These are phyloP conservation scores for Ceratocystis smalleyi DNA, from an alignment of 2,329 filamentous ascomycete species.

Conservation along the genomic window DNA sequence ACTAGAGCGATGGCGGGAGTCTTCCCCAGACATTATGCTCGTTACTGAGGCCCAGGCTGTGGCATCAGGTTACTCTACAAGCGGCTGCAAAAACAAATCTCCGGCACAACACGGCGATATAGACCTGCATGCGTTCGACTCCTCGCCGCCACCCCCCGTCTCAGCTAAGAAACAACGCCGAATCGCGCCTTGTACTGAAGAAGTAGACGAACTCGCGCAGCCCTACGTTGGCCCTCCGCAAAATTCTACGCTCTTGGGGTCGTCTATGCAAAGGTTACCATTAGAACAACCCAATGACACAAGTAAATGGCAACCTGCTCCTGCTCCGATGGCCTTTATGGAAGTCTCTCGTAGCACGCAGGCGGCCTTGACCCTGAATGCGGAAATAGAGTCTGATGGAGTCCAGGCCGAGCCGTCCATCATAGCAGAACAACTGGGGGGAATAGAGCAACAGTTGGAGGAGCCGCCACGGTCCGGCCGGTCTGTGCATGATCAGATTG, in stretches of 20 bases:
- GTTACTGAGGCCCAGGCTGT: background rate
- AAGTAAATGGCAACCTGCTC: background rate
- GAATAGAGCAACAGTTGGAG: background rate
- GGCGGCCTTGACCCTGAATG: background rate
- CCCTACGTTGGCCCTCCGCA: background rate
- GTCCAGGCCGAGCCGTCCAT: background rate
- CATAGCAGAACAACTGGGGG: background rate
- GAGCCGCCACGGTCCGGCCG: constrained; percentile 1
- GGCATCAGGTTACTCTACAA: background rate
- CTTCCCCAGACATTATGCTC: constrained; percentile 2
- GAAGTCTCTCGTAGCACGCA: constrained; percentile 18
- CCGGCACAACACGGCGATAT: background rate
- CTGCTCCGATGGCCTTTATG: constrained; percentile 15
- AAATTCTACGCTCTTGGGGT: background rate
- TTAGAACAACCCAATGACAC: background rate
- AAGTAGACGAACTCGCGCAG: background rate
- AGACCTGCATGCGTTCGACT: constrained; percentile 1
- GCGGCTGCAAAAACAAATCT: background rate
- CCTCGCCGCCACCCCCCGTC: background rate
- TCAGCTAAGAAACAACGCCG: constrained; percentile 1
- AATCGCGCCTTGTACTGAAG: background rate
- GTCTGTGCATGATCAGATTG: constrained; percentile 10
- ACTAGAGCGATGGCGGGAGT: background rate
- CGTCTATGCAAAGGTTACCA: background rate
- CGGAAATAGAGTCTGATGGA: background rate